A percentile compares a stretch with the other conserved stretches of the same genome.
These are phyloP conservation scores for Candida pseudofarinosa DNA, from an alignment of 805 yeast genomes.

Conservation along the genomic window DNA sequence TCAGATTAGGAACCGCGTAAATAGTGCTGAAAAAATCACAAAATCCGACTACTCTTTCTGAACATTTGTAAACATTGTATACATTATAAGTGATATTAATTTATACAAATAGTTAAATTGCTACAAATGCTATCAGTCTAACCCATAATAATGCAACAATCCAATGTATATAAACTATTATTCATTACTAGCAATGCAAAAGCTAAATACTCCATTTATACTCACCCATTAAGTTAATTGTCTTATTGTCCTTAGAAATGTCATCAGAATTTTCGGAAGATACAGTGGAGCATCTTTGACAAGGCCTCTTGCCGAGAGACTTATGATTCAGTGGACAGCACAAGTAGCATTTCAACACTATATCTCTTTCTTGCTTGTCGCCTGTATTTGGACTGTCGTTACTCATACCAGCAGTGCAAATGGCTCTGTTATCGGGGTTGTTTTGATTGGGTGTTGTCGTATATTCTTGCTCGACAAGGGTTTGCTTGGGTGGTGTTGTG, in stretches of 20 bases:
- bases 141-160: background rate
- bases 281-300: conserved; percentile 11
- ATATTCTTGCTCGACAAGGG: background rate
- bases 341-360: conserved; percentile 14
- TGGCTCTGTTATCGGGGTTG: background rate
- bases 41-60: conserved; percentile 1
- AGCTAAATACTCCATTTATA: conserved; percentile 23
- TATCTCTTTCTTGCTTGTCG: conserved; percentile 4
- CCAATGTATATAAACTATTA: background rate
- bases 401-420: too few relatives aligned
- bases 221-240: conserved; percentile 27
- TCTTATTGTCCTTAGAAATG: conserved; percentile 8
- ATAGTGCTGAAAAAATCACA: conserved; percentile 2
- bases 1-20: conserved; percentile 5
- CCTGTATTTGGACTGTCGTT: background rate
- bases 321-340: conserved; percentile 11
- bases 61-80: conserved; percentile 2
- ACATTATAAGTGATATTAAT: background rate
- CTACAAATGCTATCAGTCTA: background rate
- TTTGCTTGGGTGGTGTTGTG: background rate
- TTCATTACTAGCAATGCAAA: background rate
- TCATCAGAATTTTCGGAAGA: conserved; percentile 5
- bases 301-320: conserved; percentile 7
- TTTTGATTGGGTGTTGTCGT: background rate
- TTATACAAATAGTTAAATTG: background rate